phyloP scores from a whole-genome alignment of 2,329 filamentous ascomycete species.

The Xylaria sp. region DNA sequence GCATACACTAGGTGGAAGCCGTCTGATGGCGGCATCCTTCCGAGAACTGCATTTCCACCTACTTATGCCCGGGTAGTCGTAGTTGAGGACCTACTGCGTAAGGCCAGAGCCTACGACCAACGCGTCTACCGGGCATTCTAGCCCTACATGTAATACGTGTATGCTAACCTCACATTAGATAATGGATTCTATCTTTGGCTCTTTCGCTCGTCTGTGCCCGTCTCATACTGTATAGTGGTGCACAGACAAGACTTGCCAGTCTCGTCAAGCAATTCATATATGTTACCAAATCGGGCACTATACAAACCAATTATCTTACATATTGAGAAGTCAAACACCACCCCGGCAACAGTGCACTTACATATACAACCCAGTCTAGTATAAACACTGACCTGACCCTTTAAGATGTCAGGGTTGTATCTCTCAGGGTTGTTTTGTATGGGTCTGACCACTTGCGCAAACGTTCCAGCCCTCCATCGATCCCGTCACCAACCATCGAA shows the following conservation, averaged over 20 bases:
- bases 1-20: not conserved
- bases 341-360: not conserved
- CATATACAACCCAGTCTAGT: not conserved
- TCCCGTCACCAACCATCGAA: not conserved
- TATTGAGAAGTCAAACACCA: not conserved
- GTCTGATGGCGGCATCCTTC: conserved; percentile 6
- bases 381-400: too few species aligned
- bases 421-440: conserved; percentile 1
- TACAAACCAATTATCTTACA: not conserved
- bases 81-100: not conserved
- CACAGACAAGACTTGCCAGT: not conserved
- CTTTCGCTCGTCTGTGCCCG: not conserved
- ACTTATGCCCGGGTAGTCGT: conserved; percentile 2
- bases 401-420: not conserved
- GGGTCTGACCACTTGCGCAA: not conserved
- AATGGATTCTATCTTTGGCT: not conserved
- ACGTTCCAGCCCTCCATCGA: conserved; percentile 6
- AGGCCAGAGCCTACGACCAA: too few species aligned
- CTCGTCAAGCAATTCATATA: not conserved
- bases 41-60: not conserved
- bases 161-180: not conserved
- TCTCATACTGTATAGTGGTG: not conserved
- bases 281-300: not conserved
- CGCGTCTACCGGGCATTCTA: conserved; percentile 4
- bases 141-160: not conserved